These are phyloP conservation scores for Monilinia fructigena DNA, from an alignment of 2,329 filamentous ascomycete genomes.

Conservation along the genomic window DNA sequence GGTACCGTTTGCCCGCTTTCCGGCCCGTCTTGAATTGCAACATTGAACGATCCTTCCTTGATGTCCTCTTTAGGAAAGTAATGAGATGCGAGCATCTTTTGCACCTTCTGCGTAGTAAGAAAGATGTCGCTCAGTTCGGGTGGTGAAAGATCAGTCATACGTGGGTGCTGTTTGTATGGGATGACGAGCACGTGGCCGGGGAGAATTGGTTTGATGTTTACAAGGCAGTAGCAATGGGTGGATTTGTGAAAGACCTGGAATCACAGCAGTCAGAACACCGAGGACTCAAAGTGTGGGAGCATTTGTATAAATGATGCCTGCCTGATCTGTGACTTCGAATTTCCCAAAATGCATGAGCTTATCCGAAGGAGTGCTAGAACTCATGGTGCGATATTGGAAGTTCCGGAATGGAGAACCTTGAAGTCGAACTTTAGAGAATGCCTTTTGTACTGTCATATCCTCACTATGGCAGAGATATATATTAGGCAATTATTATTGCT, in stretches of 20 bases:
- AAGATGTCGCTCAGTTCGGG: conserved; percentile 69
- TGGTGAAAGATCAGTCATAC: conserved; percentile 50
- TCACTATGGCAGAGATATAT: background rate
- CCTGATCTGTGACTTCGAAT: conserved; percentile 74
- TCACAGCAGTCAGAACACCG: background rate
- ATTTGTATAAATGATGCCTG: conserved; percentile 39
- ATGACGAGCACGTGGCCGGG: conserved; percentile 93
- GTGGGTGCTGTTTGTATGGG: conserved; percentile 65
- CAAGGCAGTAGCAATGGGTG: conserved; percentile 76
- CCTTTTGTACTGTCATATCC: background rate
- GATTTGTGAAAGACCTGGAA: conserved; percentile 82
- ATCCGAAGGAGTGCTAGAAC: conserved; percentile 26
- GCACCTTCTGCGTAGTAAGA: conserved; percentile 77
- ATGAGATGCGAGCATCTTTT: conserved; percentile 65
- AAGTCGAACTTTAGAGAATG: background rate
- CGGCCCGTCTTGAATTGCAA: conserved; percentile 89
- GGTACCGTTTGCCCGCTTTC: conserved; percentile 92
- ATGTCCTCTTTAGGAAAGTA: conserved; percentile 59
- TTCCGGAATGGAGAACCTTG: background rate
- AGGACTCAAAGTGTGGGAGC: background rate
- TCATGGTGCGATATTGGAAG: conserved; percentile 10
- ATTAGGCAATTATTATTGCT: background rate
- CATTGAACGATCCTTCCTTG: conserved; percentile 75
- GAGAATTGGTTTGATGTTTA: conserved; percentile 92
- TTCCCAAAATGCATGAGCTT: conserved; percentile 66